Evolutionary conservation across 2,329 filamentous ascomycete species (phyloP).

Genomic region (Scedosporium apiospermum): DNA sequence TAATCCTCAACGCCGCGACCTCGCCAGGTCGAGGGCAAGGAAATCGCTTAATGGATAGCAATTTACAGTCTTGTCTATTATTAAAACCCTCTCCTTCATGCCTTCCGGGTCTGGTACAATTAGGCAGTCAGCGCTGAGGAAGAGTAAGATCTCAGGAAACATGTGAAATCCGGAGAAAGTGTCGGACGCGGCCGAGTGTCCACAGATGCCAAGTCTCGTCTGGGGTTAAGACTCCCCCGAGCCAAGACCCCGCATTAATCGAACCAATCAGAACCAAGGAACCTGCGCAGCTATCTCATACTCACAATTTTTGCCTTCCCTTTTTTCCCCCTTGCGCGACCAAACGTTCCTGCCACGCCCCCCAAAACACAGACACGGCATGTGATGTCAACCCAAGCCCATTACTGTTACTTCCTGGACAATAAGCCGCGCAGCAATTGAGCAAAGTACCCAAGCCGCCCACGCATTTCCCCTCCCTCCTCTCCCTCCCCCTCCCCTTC

Average conservation of each 20-base stretch:
- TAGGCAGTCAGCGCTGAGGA: too few species aligned
- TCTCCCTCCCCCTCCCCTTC: background rate
- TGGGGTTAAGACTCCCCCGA: background rate
- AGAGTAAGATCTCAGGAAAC: background rate
- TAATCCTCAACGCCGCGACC: too few species aligned
- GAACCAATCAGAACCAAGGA: background rate
- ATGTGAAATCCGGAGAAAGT: background rate
- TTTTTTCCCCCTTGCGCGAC: background rate
- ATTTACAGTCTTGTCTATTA: too few species aligned
- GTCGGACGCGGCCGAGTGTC: background rate
- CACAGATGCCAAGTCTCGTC: background rate
- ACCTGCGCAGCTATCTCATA: background rate
- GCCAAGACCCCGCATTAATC: background rate
- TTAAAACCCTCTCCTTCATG: too few species aligned
- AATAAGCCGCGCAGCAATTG: background rate
- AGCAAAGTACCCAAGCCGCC: background rate
- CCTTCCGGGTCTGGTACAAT: too few species aligned
- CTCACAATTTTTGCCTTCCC: background rate
- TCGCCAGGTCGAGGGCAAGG: too few species aligned
- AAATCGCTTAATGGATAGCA: too few species aligned
- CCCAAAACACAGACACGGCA: conserved; percentile 1
- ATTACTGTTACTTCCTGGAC: background rate
- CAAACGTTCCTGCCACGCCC: background rate
- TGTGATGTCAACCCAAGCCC: background rate
- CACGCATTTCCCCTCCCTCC: background rate